Conservation (phyloP, 2,329 filamentous ascomycete species). For the Aspergillus aculeatinus region DNA sequence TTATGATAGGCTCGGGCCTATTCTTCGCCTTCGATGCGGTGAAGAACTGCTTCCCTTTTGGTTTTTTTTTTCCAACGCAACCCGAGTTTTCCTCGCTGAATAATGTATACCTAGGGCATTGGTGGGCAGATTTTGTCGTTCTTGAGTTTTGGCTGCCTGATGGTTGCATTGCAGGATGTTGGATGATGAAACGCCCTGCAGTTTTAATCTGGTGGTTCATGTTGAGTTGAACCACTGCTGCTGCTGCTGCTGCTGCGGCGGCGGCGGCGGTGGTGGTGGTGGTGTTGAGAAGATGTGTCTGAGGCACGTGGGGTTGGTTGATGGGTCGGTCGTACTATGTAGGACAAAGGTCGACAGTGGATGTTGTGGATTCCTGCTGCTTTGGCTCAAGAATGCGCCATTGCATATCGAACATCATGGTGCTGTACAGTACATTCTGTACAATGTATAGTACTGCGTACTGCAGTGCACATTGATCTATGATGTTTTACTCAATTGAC, state of each 20-base stretch:
- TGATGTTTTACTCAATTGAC: conserved; percentile 2
- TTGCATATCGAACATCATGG: not conserved
- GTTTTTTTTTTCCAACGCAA: not conserved
- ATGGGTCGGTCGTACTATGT: not conserved
- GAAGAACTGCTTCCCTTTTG: conserved; percentile 22
- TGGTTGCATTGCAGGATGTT: not conserved
- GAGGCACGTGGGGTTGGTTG: conserved; percentile 4
- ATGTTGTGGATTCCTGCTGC: not conserved
- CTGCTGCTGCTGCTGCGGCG: not conserved
- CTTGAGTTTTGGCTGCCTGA: conserved; percentile 10
- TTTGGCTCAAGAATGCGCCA: conserved; percentile 1
- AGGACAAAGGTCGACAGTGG: not conserved
- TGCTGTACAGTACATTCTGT: too few species aligned
- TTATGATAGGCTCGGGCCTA: conserved; percentile 20
- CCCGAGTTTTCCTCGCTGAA: conserved; percentile 16
- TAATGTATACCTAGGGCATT: not conserved
- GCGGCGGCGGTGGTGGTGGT: not conserved
- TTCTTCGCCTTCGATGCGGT: conserved; percentile 31
- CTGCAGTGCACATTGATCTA: too few species aligned
- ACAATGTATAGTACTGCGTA: too few species aligned
- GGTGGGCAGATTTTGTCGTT: not conserved
- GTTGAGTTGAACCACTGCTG: not conserved
- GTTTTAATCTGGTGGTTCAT: not conserved
- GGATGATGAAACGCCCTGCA: conserved; percentile 1
- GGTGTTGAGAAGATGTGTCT: not conserved